Base-by-base conservation (phyloP, 495 filamentous ascomycete species). In the Lindgomyces ingoldianus region DNA sequence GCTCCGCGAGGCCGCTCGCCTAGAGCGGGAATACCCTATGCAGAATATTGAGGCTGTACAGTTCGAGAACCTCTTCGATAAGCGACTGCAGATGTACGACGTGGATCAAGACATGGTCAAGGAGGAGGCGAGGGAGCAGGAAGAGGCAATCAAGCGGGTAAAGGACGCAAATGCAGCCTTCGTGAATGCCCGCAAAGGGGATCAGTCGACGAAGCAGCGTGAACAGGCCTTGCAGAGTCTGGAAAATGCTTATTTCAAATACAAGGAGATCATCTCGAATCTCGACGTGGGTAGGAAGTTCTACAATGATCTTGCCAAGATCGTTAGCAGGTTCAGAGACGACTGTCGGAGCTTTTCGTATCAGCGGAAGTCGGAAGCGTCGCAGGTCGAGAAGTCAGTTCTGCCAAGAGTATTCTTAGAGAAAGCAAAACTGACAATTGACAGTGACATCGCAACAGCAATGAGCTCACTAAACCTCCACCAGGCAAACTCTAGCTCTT, bases 251-350 rank as follows among this genome's bases (percentile, higher is more conserved):
- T 96, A 95, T 72, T 82, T 90, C 75, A 94, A 91, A 76, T 97
- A 97, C 76, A 95, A 94, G 75, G 93, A 98, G 74, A 88, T 97
- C 55, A 85, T 95, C 44, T 89, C 83, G 44, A 95, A 98, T 70
- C 77, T 96, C 0, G 91, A 97, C 57, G 89, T 88, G 0, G 94
- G 91, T 1, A 77, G 93, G 44, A 96, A 96, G 69, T 98, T 98
- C 73, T 98, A 98, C 78, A 98, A 98, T 71, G 93, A 97, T 70
- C 82, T 98, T 1, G 89, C 86, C 42, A 89, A 88, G 74, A 92
- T 96, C 45, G 86, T 96, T 1, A 85, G 80, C 10, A 81, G 87
- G 24, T 91, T 91, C 65, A 81, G 90, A 21, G 92, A 95, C 62
- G 90, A 89, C 36, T 86, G 82, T 33, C 87, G 87, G 67, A 83